Evolutionary conservation across 73 alveolate species (phyloP).

Genomic region (Blepharisma japonicum): DNA sequence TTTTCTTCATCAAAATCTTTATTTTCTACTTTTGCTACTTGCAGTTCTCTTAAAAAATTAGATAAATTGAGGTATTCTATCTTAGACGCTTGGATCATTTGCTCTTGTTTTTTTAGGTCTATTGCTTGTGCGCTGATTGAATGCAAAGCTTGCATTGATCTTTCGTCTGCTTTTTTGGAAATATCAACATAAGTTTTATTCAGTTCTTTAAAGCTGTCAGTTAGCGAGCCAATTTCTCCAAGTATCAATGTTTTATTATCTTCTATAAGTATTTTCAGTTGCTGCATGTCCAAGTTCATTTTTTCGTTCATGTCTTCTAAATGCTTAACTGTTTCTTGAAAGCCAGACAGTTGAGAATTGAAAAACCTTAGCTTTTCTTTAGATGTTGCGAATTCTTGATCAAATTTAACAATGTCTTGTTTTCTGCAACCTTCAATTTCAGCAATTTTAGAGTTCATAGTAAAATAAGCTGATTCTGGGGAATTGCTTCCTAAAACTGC

Average conservation of each 20-base stretch:
- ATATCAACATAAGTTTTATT: neutral
- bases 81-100: neutral
- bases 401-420: neutral
- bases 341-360: neutral
- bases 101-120: neutral
- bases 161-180: neutral
- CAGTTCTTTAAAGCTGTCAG: neutral
- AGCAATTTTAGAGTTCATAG: neutral
- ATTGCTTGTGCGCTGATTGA: neutral
- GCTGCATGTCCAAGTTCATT: neutral
- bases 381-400: neutral
- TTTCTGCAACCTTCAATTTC: neutral
- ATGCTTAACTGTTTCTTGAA: neutral
- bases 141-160: neutral
- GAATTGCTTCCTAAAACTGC: neutral
- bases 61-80: neutral
- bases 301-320: constrained; percentile 3
- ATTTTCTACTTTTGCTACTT: neutral
- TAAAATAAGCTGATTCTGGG: neutral
- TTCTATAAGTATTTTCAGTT: neutral
- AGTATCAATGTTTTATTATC: neutral
- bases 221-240: neutral
- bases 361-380: neutral
- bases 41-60: neutral
- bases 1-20: neutral